Percentiles rank a stretch among this genome's conserved stretches.
Conservation (phyloP, 169 alveolate species). For the Eimeria praecox region DNA sequence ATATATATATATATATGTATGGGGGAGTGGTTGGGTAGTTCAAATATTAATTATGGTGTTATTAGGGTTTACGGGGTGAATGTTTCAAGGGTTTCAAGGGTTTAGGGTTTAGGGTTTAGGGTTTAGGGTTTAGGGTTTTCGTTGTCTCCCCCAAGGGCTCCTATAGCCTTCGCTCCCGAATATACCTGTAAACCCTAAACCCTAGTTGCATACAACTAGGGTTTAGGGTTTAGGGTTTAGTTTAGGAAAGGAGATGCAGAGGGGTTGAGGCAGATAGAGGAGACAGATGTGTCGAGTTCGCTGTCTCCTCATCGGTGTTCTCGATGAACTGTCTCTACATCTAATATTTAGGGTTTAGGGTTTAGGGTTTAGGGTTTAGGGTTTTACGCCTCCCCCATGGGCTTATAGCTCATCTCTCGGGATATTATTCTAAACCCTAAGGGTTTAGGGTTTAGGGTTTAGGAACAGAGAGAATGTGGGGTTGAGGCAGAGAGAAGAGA, state of each 20-base stretch:
- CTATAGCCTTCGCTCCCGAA: background rate
- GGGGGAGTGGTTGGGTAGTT: no score
- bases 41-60: no score
- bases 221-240: conserved; percentile 60
- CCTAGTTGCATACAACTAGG: conserved; percentile 34
- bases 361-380: background rate
- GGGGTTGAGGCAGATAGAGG: conserved; percentile 55
- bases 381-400: background rate
- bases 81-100: background rate
- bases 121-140: background rate
- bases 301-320: background rate
- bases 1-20: no score
- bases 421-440: background rate
- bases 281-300: conserved; percentile 61
- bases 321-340: conserved; percentile 59
- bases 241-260: background rate
- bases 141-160: conserved; percentile 1
- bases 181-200: background rate
- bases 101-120: background rate
- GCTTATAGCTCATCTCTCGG: background rate
- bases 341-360: conserved; percentile 24
- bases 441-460: conserved; percentile 8
- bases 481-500: background rate
- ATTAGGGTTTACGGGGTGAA: background rate
- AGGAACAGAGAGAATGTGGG: background rate